Base-by-base conservation (phyloP, 169 alveolate species). In the Plasmodium sp. region DNA sequence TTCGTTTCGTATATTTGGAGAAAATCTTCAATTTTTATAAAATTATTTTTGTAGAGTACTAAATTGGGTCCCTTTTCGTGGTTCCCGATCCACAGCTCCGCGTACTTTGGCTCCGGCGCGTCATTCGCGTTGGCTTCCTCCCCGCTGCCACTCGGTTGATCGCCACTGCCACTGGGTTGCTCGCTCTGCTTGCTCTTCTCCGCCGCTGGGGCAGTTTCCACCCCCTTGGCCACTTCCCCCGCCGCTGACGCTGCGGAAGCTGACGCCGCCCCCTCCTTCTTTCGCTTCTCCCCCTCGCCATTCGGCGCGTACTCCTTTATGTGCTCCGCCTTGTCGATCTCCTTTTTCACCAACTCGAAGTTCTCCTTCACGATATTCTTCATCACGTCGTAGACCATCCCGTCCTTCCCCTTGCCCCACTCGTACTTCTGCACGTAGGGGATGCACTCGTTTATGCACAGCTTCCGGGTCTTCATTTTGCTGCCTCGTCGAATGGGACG, bases 61-160 rank as follows among this genome's bases (percentile, higher is more conserved):
- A 86, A 86, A 36, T 86, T 86, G 6, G 97, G 97, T 22, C 96
- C 96, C 51, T 96, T 92, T 27, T 58, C 93, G 72, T 96, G 97
- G 72, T 93, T 92, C 4, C 97, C 97, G 3, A 96, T 79, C 97
- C 97, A 96, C 48, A 96, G 71, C 81, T 96, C 97, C 31, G 97
- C 96, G 58, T 93, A 96, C 27, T 88, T 94, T 39, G 75, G 33
- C n/a, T 22, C 33, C 45, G 27, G 22, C 18, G 67, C 82, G 9
- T 62, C 41, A 43, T 36, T 33, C 1, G 43, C 36, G 5, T 83
- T 18, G 45, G 7, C 48, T n/a, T 83, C 34, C 36, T 16, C 45
- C 5, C 74, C 81, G 73, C 33, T 83, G 48, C 22, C 6, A 5
- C 48, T 39, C 22, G 34, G 14, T 2, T 43, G n/a, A 10, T 83